These are phyloP conservation scores for Aspergillus sergii DNA, from an alignment of 2,329 filamentous ascomycete species.

Conservation along the genomic window DNA sequence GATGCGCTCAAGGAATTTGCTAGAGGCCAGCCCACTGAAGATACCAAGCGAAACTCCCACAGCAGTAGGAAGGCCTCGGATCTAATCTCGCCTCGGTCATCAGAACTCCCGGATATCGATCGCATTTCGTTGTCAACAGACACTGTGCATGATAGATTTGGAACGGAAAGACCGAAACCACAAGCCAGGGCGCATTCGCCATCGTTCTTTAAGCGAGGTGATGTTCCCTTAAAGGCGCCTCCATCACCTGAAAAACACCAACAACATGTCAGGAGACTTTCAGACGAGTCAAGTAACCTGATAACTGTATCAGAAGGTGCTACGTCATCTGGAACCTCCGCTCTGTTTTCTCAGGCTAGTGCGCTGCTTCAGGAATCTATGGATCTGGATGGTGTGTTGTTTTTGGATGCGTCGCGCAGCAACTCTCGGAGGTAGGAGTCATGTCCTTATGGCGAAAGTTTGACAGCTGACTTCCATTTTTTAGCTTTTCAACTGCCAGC, in stretches of 20 bases:
- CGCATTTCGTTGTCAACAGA: constrained; percentile 4
- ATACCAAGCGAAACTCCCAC: background rate
- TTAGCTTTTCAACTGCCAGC: constrained; percentile 15
- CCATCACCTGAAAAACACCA: constrained; percentile 10
- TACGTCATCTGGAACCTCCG: constrained; percentile 14
- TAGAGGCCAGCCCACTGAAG: constrained; percentile 33
- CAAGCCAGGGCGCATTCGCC: background rate
- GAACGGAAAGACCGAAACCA: background rate
- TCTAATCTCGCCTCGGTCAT: background rate
- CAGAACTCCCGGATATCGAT: constrained; percentile 9
- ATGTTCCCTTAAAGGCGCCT: background rate
- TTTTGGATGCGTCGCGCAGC: constrained; percentile 26
- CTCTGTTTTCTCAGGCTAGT: constrained; percentile 47
- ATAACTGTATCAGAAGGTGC: constrained; percentile 15
- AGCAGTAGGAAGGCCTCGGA: background rate
- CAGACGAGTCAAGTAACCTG: constrained; percentile 15
- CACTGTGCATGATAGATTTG: background rate
- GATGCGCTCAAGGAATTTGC: constrained; percentile 54
- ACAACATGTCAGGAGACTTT: constrained; percentile 11
- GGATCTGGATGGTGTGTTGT: constrained; percentile 40
- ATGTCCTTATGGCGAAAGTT: background rate
- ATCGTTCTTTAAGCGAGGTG: constrained; percentile 3
- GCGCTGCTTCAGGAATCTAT: constrained; percentile 44
- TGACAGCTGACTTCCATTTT: background rate
- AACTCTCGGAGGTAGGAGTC: constrained; percentile 25